Evolutionary conservation across 345 rosid genomes (phyloP), one percentile per base, ranked within the genome.

Genomic region (Erucastrum elatum): DNA sequence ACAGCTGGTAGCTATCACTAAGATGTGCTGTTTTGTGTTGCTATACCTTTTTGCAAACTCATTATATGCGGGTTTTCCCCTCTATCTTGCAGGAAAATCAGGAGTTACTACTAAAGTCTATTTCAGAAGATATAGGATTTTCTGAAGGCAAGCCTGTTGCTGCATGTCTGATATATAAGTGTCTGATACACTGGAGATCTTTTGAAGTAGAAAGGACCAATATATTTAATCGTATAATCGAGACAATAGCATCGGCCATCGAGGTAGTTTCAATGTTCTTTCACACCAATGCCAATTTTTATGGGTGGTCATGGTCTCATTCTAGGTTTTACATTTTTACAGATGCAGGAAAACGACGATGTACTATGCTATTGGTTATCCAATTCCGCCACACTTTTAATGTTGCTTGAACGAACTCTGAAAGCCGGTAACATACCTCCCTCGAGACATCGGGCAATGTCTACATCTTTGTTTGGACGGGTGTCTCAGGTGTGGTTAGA

Each of bases 181-280:
- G 90, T 81, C 93, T 94, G 65, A 87, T 90, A 65, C 96, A 90
- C 71, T 94, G 98, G 98, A 89, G 98, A 75, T 91, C 98, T 79
- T 94, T 94, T 80, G 98, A 91, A 84, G 98, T 87, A 69, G 94
- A 94, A 81, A 84, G 97, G 80, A 94, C 98, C 56, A 86, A 69
- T 82, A 82, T 94, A 68, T 94, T 94, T 82, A 93, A 94, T 72
- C 93, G 97, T 37, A 84, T 95, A 67, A 91, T 93, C 76, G 94
- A 95, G 79, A 89, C 94, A 81, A 89, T 95, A 71, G 90, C 91
- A 17, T 67, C 92, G 39, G 87, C 98, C 39, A 87, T 93, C 37
- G 96, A 93, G 89, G 99, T 93, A 86, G 62, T 46, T 60, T 49
- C 55, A 13, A 66, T 71, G 34, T 60, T 76, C 31, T 66, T 75